These are phyloP conservation scores for Camelina sativa DNA, from an alignment of 345 rosid species.

Conservation along the genomic window DNA sequence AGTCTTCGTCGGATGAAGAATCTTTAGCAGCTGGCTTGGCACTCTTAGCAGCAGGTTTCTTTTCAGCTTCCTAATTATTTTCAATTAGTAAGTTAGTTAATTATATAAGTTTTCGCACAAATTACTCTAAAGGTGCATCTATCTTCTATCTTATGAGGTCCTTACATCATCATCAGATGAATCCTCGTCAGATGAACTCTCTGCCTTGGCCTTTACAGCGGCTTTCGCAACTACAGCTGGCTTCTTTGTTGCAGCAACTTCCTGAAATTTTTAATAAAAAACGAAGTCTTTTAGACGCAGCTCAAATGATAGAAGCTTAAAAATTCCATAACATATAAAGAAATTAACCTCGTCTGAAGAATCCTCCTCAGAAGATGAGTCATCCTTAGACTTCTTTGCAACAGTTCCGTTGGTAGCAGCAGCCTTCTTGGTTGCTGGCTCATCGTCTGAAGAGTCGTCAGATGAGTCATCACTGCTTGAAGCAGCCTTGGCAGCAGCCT, in stretches of 20 bases:
- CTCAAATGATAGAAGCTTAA: not conserved
- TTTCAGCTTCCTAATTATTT: conserved; percentile 44
- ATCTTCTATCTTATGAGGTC: not conserved
- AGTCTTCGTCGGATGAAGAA: conserved; percentile 40
- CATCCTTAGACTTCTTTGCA: conserved; percentile 7
- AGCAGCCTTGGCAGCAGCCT: conserved; percentile 43
- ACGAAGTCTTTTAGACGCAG: not conserved
- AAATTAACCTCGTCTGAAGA: conserved; percentile 49
- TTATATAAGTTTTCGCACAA: not conserved
- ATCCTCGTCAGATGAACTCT: conserved; percentile 53
- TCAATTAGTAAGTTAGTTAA: not conserved
- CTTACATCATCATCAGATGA: conserved; percentile 51
- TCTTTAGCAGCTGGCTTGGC: conserved; percentile 48
- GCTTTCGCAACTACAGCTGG: conserved; percentile 48
- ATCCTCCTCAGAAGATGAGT: conserved; percentile 48
- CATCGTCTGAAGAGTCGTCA: conserved; percentile 46
- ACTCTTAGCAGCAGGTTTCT: conserved; percentile 37
- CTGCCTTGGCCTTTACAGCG: conserved; percentile 47
- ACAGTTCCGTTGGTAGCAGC: conserved; percentile 52
- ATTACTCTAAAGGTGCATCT: too few species aligned
- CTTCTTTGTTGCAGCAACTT: conserved; percentile 39
- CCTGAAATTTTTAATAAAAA: not conserved
- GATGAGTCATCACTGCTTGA: conserved; percentile 50
- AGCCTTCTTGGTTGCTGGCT: conserved; percentile 48
- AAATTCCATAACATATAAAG: not conserved